A percentile compares a stretch with the other conserved stretches of the same genome.
Evolutionary conservation across 257 asterid species (phyloP).

Genomic region (Linderniella brevidens): DNA sequence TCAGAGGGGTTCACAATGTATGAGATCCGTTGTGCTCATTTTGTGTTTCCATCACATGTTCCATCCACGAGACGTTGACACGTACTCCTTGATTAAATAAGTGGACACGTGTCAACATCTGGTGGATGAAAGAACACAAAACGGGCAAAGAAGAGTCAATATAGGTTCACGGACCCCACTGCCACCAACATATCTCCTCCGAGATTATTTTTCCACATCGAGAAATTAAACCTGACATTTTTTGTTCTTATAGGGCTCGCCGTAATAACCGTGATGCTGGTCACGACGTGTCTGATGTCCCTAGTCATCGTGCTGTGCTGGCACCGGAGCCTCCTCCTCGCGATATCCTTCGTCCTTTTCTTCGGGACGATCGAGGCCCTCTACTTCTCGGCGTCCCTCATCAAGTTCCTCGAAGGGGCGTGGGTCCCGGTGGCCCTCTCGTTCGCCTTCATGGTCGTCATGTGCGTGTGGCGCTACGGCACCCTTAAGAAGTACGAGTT

Average conservation of each 20-base stretch:
- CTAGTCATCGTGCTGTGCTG: constrained; percentile 78
- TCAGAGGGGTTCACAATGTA: too few relatives aligned
- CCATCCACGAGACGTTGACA: too few relatives aligned
- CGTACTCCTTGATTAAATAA: too few relatives aligned
- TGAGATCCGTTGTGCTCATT: too few relatives aligned
- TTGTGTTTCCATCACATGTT: too few relatives aligned
- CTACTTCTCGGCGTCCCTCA: constrained; percentile 66
- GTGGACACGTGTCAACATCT: too few relatives aligned
- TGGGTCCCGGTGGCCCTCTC: constrained; percentile 83
- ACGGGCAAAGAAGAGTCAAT: too few relatives aligned
- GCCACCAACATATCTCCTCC: too few relatives aligned
- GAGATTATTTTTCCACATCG: too few relatives aligned
- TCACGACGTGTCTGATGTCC: constrained; percentile 91
- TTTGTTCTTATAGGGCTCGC: constrained; percentile 65
- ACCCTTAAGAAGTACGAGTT: constrained; percentile 63
- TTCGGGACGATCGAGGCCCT: constrained; percentile 70
- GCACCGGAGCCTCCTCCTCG: constrained; percentile 49
- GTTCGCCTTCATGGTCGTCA: constrained; percentile 46
- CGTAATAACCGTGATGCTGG: constrained; percentile 89
- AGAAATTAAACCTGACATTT: too few relatives aligned
- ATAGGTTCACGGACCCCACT: too few relatives aligned
- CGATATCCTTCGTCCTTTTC: constrained; percentile 50
- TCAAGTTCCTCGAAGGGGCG: constrained; percentile 81
- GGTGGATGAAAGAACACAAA: too few relatives aligned
- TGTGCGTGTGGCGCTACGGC: constrained; percentile 90